These are phyloP conservation scores for Liriodendron chinense DNA, from an alignment of 164 flowering plant species.

Conservation along the genomic window DNA sequence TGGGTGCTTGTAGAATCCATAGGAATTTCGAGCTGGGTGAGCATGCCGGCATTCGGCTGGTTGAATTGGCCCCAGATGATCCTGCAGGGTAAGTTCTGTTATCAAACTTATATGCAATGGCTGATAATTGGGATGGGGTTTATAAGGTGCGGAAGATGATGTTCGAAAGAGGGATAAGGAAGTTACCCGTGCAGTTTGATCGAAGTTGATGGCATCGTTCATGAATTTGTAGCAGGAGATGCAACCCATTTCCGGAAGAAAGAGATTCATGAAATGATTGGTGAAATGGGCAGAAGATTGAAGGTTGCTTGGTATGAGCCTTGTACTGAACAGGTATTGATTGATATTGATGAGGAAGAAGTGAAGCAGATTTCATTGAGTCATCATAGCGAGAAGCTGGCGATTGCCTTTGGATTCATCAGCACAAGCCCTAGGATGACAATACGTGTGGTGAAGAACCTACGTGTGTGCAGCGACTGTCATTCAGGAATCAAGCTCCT, in stretches of 20 bases:
- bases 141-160: slow-evolving; percentile 14
- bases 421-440: slow-evolving; percentile 14
- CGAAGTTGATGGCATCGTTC: slow-evolving; percentile 12
- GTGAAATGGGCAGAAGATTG: slow-evolving; percentile 4
- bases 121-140: slow-evolving; percentile 11
- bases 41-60: slow-evolving; percentile 6
- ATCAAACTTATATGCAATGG: slow-evolving; percentile 14
- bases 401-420: slow-evolving; percentile 12
- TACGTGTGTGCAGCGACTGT: slow-evolving; percentile 13
- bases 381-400: slow-evolving; percentile 19
- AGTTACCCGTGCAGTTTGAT: slow-evolving; percentile 17
- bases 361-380: slow-evolving; percentile 12
- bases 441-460: slow-evolving; percentile 11
- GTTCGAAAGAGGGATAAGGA: slow-evolving; percentile 14
- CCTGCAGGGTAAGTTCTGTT: slow-evolving; percentile 11
- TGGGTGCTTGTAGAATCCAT: slow-evolving; percentile 17
- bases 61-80: slow-evolving; percentile 15
- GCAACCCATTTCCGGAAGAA: slow-evolving; percentile 3
- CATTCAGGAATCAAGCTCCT: slow-evolving; percentile 10
- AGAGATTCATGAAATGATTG: slow-evolving; percentile 14
- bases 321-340: slow-evolving; percentile 7
- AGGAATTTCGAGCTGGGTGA: slow-evolving; percentile 17
- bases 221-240: slow-evolving; percentile 13
- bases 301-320: slow-evolving; percentile 9
- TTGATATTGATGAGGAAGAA: slow-evolving; percentile 16